A percentile compares a stretch with the other conserved stretches of the same genome.
Conservation (phyloP, 768 basidiomycete species). For the Russula vinacea region DNA sequence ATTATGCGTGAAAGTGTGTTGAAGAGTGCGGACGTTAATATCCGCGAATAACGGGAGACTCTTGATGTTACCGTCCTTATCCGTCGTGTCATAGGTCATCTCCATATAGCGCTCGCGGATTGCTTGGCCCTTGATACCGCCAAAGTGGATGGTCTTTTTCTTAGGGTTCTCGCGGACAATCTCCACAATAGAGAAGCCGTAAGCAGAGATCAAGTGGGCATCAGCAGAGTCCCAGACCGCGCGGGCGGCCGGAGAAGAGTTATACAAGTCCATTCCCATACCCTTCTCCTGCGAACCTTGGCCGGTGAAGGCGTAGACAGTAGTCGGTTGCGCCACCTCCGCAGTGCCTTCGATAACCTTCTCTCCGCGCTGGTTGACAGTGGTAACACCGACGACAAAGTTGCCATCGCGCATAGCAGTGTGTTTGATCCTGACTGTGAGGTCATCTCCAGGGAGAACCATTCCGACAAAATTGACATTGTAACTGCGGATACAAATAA, state of each 20-base stretch:
- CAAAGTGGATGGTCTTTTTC: constrained; percentile 97
- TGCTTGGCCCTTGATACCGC: constrained; percentile 97
- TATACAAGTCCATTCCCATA: constrained; percentile 99
- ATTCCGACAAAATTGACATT: constrained; percentile 96
- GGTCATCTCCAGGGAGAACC: constrained; percentile 88
- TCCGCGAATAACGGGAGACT: constrained; percentile 95
- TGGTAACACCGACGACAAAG: constrained; percentile 87
- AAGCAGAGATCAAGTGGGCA: constrained; percentile 86
- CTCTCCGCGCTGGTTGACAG: constrained; percentile 78
- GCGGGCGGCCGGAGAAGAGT: constrained; percentile 85
- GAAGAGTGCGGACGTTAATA: constrained; percentile 89
- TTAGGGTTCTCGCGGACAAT: constrained; percentile 99
- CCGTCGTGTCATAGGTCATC: constrained; percentile 96
- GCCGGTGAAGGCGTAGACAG: constrained; percentile 96
- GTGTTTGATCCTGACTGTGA: constrained; percentile 84
- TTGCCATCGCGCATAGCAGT: constrained; percentile 90
- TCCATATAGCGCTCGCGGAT: constrained; percentile 99
- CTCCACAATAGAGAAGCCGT: constrained; percentile 98
- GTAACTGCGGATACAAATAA: constrained; percentile 51
- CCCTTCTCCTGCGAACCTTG: constrained; percentile 97
- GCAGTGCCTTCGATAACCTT: constrained; percentile 91
- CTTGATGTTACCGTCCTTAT: constrained; percentile 93
- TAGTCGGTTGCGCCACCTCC: constrained; percentile 88
- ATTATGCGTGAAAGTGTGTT: constrained; percentile 98
- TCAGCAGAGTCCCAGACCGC: constrained; percentile 98